phyloP scores from a whole-genome alignment of 2,329 filamentous ascomycete species.

The Zalaria obscura region DNA sequence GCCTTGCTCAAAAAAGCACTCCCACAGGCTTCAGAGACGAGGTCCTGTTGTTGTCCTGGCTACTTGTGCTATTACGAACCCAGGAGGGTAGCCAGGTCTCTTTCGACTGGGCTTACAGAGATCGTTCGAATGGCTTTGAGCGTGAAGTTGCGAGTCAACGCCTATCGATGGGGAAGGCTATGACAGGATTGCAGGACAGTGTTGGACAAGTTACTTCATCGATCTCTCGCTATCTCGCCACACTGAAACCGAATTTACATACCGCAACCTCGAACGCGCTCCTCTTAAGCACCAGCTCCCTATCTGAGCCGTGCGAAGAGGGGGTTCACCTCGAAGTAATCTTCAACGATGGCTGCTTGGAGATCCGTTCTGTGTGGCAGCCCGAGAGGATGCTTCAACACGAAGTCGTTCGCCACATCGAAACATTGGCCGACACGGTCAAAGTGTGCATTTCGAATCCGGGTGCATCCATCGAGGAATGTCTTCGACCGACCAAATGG shows the following conservation, averaged over 20 bases:
- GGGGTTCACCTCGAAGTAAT: slow-evolving; percentile 1
- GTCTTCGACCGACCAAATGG: slow-evolving; percentile 1
- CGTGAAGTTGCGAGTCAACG: slow-evolving; percentile 8
- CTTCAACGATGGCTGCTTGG: neutral
- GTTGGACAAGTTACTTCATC: slow-evolving; percentile 14
- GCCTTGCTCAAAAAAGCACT: slow-evolving; percentile 13
- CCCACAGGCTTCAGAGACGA: slow-evolving; percentile 26
- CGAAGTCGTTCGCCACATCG: slow-evolving; percentile 5
- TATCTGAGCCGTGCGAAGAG: slow-evolving; percentile 1
- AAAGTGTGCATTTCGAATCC: slow-evolving; percentile 2
- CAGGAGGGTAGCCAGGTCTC: slow-evolving; percentile 22
- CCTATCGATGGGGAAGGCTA: slow-evolving; percentile 19
- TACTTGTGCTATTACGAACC: slow-evolving; percentile 29
- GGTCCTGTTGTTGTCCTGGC: slow-evolving; percentile 29
- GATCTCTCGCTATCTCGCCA: slow-evolving; percentile 10
- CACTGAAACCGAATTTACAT: slow-evolving; percentile 8
- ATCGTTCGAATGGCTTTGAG: slow-evolving; percentile 5
- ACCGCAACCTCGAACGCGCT: neutral
- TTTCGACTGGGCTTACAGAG: slow-evolving; percentile 26
- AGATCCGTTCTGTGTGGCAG: slow-evolving; percentile 3
- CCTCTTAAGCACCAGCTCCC: slow-evolving; percentile 3
- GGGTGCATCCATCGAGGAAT: slow-evolving; percentile 12
- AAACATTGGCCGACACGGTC: slow-evolving; percentile 5
- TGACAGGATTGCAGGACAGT: slow-evolving; percentile 18
- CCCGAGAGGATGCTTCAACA: slow-evolving; percentile 4